Evolutionary conservation across 169 alveolate genomes (phyloP), one percentile per base, ranked within the genome.

Genomic region (Perkinsus marinus): DNA sequence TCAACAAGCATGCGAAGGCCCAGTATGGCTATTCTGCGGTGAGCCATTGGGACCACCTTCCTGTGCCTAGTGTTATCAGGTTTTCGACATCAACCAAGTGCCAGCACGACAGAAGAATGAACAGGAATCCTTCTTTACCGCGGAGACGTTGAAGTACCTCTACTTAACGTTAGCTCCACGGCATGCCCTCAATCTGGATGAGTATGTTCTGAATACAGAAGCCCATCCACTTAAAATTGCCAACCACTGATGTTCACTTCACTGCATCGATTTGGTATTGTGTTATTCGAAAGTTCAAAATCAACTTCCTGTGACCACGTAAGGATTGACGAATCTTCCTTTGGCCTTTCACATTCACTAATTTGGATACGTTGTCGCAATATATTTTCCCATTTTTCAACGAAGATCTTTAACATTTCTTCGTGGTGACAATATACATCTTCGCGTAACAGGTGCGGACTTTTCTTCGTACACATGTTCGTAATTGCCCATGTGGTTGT

Each of bases 1-100:
- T 93, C 39, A 57, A 93, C 90, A 93, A 91, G 68, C 57, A 68
- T 57, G 19, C 92, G 36, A 93, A 91, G 39, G 39, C 68, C 38
- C 38, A 36, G 36, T 68, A 41, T 37, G 94, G 93, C 10, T 93
- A 91, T 43, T 38, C 93, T 0, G 93, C 91, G 10, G 41, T 91
- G 17, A 47, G 91, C 26, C 69, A n/a, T 39, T 36, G 37, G 68
- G 39, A 22, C 26, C 39, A 30, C 22, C 79, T 2, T 6, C 79
- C 36, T 7, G 34, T 57, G 34, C 3, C 3, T 57, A 26, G 37
- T 57, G 7, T 57, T 19, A 2, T 13, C 34, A 57, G 79, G 79
- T 57, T 57, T 57, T 19, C 22, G 34, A 57, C 22, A 57, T 57
- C 22, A 57, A 57, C 79, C 36, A 57, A 26, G 34, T 57, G 0